Conservation (phyloP, 768 basidiomycete species). For the Boletus sp. region DNA sequence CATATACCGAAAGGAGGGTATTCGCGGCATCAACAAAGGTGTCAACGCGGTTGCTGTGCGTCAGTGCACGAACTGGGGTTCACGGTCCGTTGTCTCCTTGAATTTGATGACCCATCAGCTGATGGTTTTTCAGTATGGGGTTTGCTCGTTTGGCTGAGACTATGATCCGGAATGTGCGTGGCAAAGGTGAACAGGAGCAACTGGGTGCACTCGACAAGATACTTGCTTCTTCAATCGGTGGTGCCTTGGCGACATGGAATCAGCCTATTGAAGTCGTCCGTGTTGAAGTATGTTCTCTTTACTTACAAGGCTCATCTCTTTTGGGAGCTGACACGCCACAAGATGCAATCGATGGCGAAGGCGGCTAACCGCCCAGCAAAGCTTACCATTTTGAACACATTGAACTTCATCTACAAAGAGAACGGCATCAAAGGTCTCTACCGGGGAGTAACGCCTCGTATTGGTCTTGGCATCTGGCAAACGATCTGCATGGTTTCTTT, state of each 20-base stretch:
- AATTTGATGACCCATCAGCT: neutral
- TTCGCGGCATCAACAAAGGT: slow-evolving; percentile 97
- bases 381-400: slow-evolving; percentile 86
- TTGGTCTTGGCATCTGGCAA: slow-evolving; percentile 95
- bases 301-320: neutral
- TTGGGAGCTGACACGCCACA: slow-evolving; percentile 11
- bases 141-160: slow-evolving; percentile 91
- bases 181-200: slow-evolving; percentile 74
- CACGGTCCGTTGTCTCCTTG: slow-evolving; percentile 52
- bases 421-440: slow-evolving; percentile 97
- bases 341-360: slow-evolving; percentile 99
- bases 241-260: slow-evolving; percentile 98
- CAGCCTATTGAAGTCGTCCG: slow-evolving; percentile 98
- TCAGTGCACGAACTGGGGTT: slow-evolving; percentile 93
- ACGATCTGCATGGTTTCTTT: slow-evolving; percentile 99
- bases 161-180: slow-evolving; percentile 71
- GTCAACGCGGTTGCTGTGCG: slow-evolving; percentile 93
- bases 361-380: slow-evolving; percentile 82
- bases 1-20: slow-evolving; percentile 90
- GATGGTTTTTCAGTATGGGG: slow-evolving; percentile 68
- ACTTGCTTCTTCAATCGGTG: slow-evolving; percentile 81
- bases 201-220: slow-evolving; percentile 85
- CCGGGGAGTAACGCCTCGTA: slow-evolving; percentile 95
- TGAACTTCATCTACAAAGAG: slow-evolving; percentile 93
- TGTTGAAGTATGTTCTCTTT: slow-evolving; percentile 65